A percentile compares a stretch with the other conserved stretches of the same genome.
phyloP scores from a whole-genome alignment of 768 basidiomycete genomes.

The Chiua virens region DNA sequence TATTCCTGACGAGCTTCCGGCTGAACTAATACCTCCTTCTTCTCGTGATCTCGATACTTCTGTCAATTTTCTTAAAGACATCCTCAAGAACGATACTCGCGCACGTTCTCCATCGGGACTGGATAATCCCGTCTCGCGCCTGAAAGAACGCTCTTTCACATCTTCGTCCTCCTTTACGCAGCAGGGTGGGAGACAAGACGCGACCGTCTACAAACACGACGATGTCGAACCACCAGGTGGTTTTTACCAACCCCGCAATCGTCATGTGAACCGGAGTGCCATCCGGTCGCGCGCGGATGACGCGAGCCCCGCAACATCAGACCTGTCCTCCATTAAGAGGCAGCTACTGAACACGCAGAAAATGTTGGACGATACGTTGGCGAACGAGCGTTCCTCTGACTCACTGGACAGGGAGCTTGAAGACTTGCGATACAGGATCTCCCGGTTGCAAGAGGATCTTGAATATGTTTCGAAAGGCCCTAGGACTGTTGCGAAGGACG shows the following conservation, averaged over 20 bases:
- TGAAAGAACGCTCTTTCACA: slow-evolving; percentile 74
- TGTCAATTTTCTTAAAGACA: slow-evolving; percentile 84
- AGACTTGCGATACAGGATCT: slow-evolving; percentile 81
- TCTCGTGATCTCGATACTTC: slow-evolving; percentile 85
- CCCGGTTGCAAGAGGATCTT: slow-evolving; percentile 86
- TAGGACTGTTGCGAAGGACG: slow-evolving; percentile 69
- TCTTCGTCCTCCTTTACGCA: slow-evolving; percentile 48
- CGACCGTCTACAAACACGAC: slow-evolving; percentile 87
- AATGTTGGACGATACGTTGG: slow-evolving; percentile 72
- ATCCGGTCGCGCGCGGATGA: slow-evolving; percentile 76
- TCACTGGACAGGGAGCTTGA: slow-evolving; percentile 88
- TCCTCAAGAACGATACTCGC: slow-evolving; percentile 85
- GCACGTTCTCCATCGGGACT: slow-evolving; percentile 57
- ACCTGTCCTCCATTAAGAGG: slow-evolving; percentile 85
- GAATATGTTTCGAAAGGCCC: slow-evolving; percentile 83
- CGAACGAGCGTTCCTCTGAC: slow-evolving; percentile 82
- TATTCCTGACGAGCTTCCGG: slow-evolving; percentile 82
- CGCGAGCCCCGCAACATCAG: slow-evolving; percentile 54
- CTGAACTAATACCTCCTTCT: slow-evolving; percentile 90
- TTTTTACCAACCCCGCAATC: slow-evolving; percentile 76
- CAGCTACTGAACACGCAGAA: slow-evolving; percentile 76
- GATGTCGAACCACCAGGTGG: slow-evolving; percentile 57
- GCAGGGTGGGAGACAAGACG: slow-evolving; percentile 69
- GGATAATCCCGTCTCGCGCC: slow-evolving; percentile 56
- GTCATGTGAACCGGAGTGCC: slow-evolving; percentile 83